Evolutionary conservation across 805 yeast species (phyloP).

Genomic region (Lipomyces japonicus): DNA sequence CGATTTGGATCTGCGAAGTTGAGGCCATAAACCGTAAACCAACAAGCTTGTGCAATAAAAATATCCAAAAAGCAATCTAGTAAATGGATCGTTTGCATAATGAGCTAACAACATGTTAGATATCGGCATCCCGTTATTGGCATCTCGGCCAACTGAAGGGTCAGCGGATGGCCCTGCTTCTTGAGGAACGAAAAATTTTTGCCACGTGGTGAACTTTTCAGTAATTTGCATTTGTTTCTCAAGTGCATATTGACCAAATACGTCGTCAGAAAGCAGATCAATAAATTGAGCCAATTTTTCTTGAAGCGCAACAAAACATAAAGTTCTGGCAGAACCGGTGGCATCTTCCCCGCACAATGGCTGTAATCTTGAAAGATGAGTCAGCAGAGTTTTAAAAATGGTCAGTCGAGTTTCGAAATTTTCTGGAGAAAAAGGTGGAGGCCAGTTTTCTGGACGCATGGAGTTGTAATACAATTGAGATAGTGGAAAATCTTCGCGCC

Average conservation of each 20-base stretch:
- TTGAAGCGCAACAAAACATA: constrained; percentile 1
- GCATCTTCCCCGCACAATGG: neutral
- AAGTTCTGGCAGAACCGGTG: neutral
- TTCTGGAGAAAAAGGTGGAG: constrained; percentile 3
- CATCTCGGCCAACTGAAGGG: neutral
- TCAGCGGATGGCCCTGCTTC: constrained; percentile 1
- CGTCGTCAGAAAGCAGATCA: neutral
- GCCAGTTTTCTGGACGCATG: constrained; percentile 2
- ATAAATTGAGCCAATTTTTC: constrained; percentile 1
- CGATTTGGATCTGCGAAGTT: constrained; percentile 3
- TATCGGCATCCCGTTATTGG: constrained; percentile 7
- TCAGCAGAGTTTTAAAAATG: constrained; percentile 1
- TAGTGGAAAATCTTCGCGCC: constrained; percentile 19
- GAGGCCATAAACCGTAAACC: constrained; percentile 10
- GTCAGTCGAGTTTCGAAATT: neutral
- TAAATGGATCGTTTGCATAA: constrained; percentile 9
- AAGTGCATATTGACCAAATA: constrained; percentile 1
- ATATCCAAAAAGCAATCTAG: constrained; percentile 12
- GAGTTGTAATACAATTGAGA: constrained; percentile 10
- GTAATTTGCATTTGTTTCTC: neutral
- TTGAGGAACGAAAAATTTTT: constrained; percentile 11
- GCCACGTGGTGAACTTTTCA: constrained; percentile 14
- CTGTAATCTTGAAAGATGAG: neutral
- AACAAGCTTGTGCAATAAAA: constrained; percentile 9
- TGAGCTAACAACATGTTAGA: constrained; percentile 2